Conservation (phyloP, 2,329 filamentous ascomycete genomes). For the Pleoardoris graminearum region DNA sequence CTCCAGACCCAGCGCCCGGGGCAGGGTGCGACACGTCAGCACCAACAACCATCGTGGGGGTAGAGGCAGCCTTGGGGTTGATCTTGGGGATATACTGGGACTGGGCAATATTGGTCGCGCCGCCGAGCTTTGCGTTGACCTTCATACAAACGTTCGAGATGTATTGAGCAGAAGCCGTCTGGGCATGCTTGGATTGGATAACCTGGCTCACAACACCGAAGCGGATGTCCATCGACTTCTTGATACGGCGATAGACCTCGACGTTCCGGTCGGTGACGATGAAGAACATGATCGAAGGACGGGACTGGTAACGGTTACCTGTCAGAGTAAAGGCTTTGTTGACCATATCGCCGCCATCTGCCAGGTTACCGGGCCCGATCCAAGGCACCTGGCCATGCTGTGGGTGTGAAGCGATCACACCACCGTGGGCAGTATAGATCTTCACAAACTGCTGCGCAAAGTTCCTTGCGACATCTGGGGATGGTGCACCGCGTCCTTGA, state of each 20-base stretch:
- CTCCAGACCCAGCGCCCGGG: constrained; percentile 54
- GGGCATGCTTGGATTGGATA: constrained; percentile 70
- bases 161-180: constrained; percentile 76
- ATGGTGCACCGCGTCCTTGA: constrained; percentile 54
- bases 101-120: constrained; percentile 65
- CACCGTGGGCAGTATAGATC: constrained; percentile 65
- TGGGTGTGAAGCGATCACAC: constrained; percentile 49
- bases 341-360: constrained; percentile 56
- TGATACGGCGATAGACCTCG: constrained; percentile 78
- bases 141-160: constrained; percentile 96
- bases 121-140: constrained; percentile 93
- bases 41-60: constrained; percentile 78
- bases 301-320: constrained; percentile 56
- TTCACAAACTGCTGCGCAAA: constrained; percentile 66
- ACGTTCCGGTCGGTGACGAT: constrained; percentile 73
- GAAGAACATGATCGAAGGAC: constrained; percentile 79
- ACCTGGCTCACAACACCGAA: constrained; percentile 85
- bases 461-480: constrained; percentile 50
- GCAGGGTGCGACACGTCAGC: constrained; percentile 87
- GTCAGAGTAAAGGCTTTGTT: constrained; percentile 59
- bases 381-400: constrained; percentile 35
- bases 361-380: constrained; percentile 36
- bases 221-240: constrained; percentile 85
- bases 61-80: constrained; percentile 16
- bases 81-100: constrained; percentile 40